Evolutionary conservation across 2,329 filamentous ascomycete genomes (phyloP), one percentile per base, ranked within the genome.

Genomic region (Thelonectria olida): DNA sequence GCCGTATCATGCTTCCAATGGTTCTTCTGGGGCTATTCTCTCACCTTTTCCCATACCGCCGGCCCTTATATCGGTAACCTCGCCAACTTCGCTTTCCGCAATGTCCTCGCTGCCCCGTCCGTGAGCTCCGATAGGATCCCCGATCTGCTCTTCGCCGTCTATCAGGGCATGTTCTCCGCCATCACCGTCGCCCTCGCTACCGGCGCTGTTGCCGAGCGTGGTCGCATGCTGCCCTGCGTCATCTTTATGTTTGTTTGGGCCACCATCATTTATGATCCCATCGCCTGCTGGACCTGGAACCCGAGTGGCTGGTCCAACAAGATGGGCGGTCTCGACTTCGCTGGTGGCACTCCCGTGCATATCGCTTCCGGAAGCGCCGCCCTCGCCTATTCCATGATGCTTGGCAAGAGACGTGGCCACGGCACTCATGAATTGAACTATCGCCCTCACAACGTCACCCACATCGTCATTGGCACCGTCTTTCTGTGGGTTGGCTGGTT

Each of bases 401-500:
- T 97, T 58, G 93, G 93, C 72, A 96, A 94, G 80, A 86, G 92
- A 65, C 85, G 89, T 63, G 93, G 93, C 20, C 92, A 96, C 75
- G 92, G 92, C 50, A 96, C 92, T 25, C 90, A 93, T 74, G 92
- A 95, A 76, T 84, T 97, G 70, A 96, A 96, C 80, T 97, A 95
- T 78, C 90, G 93, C 51, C 93, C 93, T 9, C 93, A 97, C 81
- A 97, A 97, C 72, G 92, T 96, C 47, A 96, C 93, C 4, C 92
- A 96, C 76, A 93, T 97, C 68, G 92, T 97, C 53, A 91, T 96
- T 57, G 93, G 93, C 27, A 97, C 93, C 3, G 92, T 97, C 47
- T 97, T 97, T 80, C 88, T 97, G 15, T 97, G 93, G 93, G 91
- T 97, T 15, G 93, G 93, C 54, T 97, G 93, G 93, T 96, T 97